Conservation (phyloP, 2,329 filamentous ascomycete genomes). For the Paracoccidioides lutzii region DNA sequence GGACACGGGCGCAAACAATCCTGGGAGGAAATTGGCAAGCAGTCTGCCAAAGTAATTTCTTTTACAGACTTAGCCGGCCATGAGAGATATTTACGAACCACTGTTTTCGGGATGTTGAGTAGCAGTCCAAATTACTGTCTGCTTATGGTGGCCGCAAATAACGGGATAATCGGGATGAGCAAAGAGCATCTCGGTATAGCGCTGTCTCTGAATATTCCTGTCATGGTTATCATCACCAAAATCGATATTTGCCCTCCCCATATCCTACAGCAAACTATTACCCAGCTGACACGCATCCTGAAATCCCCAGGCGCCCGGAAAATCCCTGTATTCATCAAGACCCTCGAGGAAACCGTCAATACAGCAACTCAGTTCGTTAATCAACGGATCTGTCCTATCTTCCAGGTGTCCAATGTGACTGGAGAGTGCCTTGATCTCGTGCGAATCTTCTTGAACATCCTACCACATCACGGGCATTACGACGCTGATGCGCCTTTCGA, state of each 20-base stretch:
- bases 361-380: conserved; percentile 94
- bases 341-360: conserved; percentile 80
- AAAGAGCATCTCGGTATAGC: conserved; percentile 96
- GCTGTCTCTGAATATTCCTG: conserved; percentile 83
- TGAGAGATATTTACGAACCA: conserved; percentile 88
- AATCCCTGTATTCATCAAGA: conserved; percentile 91
- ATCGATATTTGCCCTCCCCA: conserved; percentile 96
- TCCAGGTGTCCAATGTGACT: conserved; percentile 96
- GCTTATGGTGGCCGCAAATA: conserved; percentile 97
- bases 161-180: conserved; percentile 93
- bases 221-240: conserved; percentile 97
- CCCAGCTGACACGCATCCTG: conserved; percentile 80
- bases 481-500: conserved; percentile 80
- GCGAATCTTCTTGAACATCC: conserved; percentile 82
- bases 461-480: conserved; percentile 89
- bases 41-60: conserved; percentile 88
- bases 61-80: conserved; percentile 95
- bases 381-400: conserved; percentile 89
- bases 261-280: conserved; percentile 85
- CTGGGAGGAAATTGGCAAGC: conserved; percentile 95
- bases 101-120: conserved; percentile 86
- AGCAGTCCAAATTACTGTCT: conserved; percentile 96
- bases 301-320: conserved; percentile 89
- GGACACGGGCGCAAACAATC: conserved; percentile 76
- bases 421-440: conserved; percentile 83